Conservation (phyloP, 495 filamentous ascomycete genomes). For the Penicillium taxi region DNA sequence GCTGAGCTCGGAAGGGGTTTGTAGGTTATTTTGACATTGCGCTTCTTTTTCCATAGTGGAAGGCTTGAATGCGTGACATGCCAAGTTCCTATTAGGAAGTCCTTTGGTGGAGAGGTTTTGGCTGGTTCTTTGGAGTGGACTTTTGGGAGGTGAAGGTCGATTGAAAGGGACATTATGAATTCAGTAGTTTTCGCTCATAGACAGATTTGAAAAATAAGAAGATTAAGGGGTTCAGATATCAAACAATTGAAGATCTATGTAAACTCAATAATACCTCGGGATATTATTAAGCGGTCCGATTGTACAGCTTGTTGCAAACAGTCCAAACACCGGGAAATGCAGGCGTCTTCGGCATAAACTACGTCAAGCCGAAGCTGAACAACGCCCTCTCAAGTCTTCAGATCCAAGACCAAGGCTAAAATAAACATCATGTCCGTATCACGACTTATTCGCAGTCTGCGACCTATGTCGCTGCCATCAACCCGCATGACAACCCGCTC, state of each 20-base stretch:
- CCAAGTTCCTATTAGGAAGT: slow-evolving; percentile 62
- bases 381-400: too few relatives aligned
- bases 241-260: too few relatives aligned
- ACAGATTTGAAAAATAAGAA: too few relatives aligned
- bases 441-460: slow-evolving; percentile 24
- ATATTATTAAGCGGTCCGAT: slow-evolving; percentile 16
- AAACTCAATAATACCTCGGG: slow-evolving; percentile 6
- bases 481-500: too few relatives aligned
- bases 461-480: slow-evolving; percentile 21
- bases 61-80: slow-evolving; percentile 61
- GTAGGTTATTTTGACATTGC: slow-evolving; percentile 73
- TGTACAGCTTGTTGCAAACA: slow-evolving; percentile 27
- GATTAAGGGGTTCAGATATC: too few relatives aligned
- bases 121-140: slow-evolving; percentile 7
- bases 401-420: not conserved
- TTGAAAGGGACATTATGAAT: too few relatives aligned
- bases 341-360: slow-evolving; percentile 26
- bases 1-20: slow-evolving; percentile 33
- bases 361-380: slow-evolving; percentile 32
- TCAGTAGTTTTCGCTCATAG: too few relatives aligned
- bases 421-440: slow-evolving; percentile 31
- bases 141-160: slow-evolving; percentile 11
- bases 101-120: slow-evolving; percentile 44
- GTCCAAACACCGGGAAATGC: slow-evolving; percentile 27
- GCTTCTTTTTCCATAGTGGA: slow-evolving; percentile 57